These are phyloP conservation scores for Prunella vulgaris DNA, from an alignment of 257 asterid genomes.

Conservation along the genomic window DNA sequence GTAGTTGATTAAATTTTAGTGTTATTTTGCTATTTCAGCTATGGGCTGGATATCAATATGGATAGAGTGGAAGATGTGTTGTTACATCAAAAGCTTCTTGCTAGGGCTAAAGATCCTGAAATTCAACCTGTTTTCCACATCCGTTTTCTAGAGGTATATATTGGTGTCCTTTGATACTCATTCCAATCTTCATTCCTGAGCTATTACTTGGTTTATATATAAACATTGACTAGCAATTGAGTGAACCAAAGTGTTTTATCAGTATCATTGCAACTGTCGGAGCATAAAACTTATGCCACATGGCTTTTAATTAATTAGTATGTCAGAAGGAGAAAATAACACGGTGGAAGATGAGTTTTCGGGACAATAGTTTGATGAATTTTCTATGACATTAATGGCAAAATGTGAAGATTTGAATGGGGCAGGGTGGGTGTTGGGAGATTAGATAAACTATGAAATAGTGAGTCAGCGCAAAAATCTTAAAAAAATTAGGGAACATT, in stretches of 20 bases:
- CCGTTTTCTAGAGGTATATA: conserved; percentile 69
- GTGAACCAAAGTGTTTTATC: conserved; percentile 15
- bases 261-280: not conserved
- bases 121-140: conserved; percentile 74
- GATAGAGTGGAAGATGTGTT: conserved; percentile 87
- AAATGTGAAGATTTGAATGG: not conserved
- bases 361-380: not conserved
- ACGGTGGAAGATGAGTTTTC: not conserved
- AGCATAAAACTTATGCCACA: not conserved
- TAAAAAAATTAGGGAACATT: not conserved
- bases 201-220: not conserved
- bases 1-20: conserved; percentile 12
- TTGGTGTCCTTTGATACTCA: not conserved
- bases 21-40: conserved; percentile 45
- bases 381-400: not conserved
- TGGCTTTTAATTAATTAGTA: conserved; percentile 3
- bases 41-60: conserved; percentile 71
- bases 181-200: not conserved
- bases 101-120: conserved; percentile 68
- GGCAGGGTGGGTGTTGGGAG: not conserved
- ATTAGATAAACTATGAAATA: not conserved
- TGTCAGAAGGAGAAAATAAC: conserved; percentile 3
- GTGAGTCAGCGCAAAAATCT: not conserved
- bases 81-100: conserved; percentile 77
- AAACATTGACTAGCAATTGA: not conserved